Base-by-base conservation (phyloP, 441 rosid species). In the Croton laevigatus region DNA sequence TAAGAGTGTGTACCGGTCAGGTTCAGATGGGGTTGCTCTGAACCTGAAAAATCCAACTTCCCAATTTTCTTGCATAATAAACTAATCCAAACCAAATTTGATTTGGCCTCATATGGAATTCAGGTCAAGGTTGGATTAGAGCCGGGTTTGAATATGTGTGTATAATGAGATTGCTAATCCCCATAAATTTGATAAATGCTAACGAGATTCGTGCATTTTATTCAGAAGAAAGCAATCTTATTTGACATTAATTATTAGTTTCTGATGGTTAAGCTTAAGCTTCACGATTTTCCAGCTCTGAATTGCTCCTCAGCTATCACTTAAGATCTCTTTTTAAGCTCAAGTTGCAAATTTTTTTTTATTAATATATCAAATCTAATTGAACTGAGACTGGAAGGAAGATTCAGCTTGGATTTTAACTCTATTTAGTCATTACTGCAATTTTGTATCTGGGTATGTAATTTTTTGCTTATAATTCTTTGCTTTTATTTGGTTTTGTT, bases 191-290 rank as follows among this genome's bases (percentile, higher is more conserved):
- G 49, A 71, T 68, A 37, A 27, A 27, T 27, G 32, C 32, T 27
- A 27, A 69, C 64, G 82, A 76, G 84, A 84, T 77, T 73, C 73
- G 80, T 64, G 82, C 81, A 12, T 52, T 60, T 44, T 59, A 48
- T 72, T 53, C 7, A 53, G 12, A n/a, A 53, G 12, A 53, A 53
- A 53, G 48, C 34, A 68, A n/a, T 59, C n/a, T 8, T 17, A 44
- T 65, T 68, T 73, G 53, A 64, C 66, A 66, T 49, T 27, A 55
- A 52, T 17, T 45, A 17, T 38, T 32, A 6, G 68, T 53, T 46
- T 62, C 20, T 23, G 34, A 46, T 32, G 27, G 22, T 38, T 58
- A 62, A 32, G 73, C 84, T 83, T 78, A 48, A 71, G 27, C n/a
- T 64, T 34, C 32, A 79, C 66, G 80, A 66, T 42, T 75, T 66